Conservation (phyloP, 192 early-diverging fungal genomes). For the Geranomyces variabilis region DNA sequence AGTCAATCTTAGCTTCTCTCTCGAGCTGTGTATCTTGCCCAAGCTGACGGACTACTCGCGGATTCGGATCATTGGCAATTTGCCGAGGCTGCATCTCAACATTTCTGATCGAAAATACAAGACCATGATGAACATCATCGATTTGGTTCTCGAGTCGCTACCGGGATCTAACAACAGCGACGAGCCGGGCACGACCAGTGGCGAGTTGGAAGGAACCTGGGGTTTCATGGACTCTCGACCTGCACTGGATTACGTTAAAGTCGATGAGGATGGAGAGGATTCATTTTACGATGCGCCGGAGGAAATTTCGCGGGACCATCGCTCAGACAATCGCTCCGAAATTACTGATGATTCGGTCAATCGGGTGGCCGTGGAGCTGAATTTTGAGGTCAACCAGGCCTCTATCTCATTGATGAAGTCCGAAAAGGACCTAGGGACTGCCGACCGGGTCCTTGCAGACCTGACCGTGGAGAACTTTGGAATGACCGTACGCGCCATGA, state of each 20-base stretch:
- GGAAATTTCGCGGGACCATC: slow-evolving; percentile 9
- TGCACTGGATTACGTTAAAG: neutral
- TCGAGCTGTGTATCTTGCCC: slow-evolving; percentile 85
- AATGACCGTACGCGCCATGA: slow-evolving; percentile 69
- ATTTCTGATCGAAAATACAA: slow-evolving; percentile 95
- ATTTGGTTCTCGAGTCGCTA: slow-evolving; percentile 53
- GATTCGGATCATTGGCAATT: slow-evolving; percentile 74
- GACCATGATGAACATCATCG: slow-evolving; percentile 79
- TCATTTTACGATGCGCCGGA: slow-evolving; percentile 63
- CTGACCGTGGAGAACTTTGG: slow-evolving; percentile 72
- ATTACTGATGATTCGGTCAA: slow-evolving; percentile 13
- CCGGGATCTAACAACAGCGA: neutral
- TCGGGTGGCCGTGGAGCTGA: slow-evolving; percentile 46
- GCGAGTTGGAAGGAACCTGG: neutral
- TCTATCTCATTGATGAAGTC: slow-evolving; percentile 68
- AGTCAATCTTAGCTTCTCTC: slow-evolving; percentile 78
- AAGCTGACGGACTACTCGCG: slow-evolving; percentile 73
- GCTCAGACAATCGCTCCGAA: slow-evolving; percentile 40
- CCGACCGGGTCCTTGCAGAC: slow-evolving; percentile 64
- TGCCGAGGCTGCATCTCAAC: slow-evolving; percentile 85
- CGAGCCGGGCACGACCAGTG: neutral
- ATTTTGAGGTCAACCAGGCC: slow-evolving; percentile 72
- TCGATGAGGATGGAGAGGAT: slow-evolving; percentile 46
- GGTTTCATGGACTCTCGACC: neutral
- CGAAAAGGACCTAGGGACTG: slow-evolving; percentile 38